phyloP scores from a whole-genome alignment of 805 yeast species.

The Clavispora santaluciae region DNA sequence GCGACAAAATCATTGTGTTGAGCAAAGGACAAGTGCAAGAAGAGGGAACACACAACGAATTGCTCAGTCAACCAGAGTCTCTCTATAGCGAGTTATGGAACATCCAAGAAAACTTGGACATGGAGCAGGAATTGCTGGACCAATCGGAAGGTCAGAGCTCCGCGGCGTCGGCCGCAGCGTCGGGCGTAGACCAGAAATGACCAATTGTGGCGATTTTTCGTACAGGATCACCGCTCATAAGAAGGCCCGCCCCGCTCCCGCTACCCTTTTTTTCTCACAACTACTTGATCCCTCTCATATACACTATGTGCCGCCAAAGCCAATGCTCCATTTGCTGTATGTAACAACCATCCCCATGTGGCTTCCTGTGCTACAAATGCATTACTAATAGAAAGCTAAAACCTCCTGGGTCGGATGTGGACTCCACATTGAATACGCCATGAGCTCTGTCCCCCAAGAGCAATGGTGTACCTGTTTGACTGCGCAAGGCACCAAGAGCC shows the following conservation, averaged over 20 bases:
- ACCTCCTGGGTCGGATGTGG: constrained; percentile 62
- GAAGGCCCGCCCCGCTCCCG: not conserved
- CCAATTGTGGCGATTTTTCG: constrained; percentile 2
- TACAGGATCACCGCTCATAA: constrained; percentile 3
- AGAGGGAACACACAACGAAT: constrained; percentile 74
- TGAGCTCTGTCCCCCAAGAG: constrained; percentile 43
- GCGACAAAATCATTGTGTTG: constrained; percentile 88
- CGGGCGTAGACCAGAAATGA: not conserved
- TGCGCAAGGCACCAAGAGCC: not conserved
- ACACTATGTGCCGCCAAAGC: not conserved
- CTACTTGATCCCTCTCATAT: not conserved
- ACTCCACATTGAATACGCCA: constrained; percentile 41
- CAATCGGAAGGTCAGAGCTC: not conserved
- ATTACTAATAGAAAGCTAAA: constrained; percentile 26
- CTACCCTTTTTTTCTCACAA: not conserved
- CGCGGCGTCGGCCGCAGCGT: not conserved
- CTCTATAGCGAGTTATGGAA: constrained; percentile 83
- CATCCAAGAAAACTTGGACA: constrained; percentile 76
- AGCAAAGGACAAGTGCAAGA: constrained; percentile 76
- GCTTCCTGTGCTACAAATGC: no score
- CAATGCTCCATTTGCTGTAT: constrained; percentile 1
- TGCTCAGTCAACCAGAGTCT: constrained; percentile 51
- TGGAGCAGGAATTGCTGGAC: constrained; percentile 28
- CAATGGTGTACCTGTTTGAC: constrained; percentile 48
- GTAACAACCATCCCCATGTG: not conserved